Evolutionary conservation across 331 rosid genomes (phyloP).

Genomic region (Arachis monticola): DNA sequence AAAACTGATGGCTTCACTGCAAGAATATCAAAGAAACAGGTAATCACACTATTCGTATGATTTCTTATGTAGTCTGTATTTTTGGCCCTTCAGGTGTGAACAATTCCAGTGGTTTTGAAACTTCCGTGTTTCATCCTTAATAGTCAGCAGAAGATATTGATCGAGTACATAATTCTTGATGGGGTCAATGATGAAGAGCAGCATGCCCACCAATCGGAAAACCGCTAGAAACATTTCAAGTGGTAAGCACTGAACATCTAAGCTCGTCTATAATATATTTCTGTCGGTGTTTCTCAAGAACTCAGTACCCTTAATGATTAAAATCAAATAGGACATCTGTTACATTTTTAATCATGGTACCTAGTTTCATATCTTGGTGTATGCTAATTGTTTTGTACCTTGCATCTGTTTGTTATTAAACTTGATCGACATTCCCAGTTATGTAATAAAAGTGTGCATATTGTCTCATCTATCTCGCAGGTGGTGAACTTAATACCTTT

Average conservation of each 20-base stretch:
- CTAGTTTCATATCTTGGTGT: constrained; percentile 21
- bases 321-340: background rate
- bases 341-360: background rate
- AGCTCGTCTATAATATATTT: constrained; percentile 1
- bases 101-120: constrained; percentile 15
- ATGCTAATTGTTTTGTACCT: background rate
- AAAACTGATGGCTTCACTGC: constrained; percentile 86
- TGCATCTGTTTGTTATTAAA: background rate
- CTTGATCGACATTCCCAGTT: constrained; percentile 5
- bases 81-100: background rate
- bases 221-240: constrained; percentile 81
- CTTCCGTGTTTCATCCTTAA: constrained; percentile 20
- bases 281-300: constrained; percentile 1
- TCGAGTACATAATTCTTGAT: constrained; percentile 97
- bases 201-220: constrained; percentile 88
- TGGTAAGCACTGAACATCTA: constrained; percentile 57
- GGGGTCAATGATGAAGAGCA: constrained; percentile 93
- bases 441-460: constrained; percentile 2
- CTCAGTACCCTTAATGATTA: constrained; percentile 9
- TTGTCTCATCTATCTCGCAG: constrained; percentile 45
- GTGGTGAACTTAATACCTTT: constrained; percentile 95
- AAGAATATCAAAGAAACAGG: constrained; percentile 84
- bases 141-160: constrained; percentile 86
- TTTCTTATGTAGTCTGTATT: background rate
- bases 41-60: constrained; percentile 23